phyloP scores from a whole-genome alignment of 768 basidiomycete species.

The Tephrocybe sp. region DNA sequence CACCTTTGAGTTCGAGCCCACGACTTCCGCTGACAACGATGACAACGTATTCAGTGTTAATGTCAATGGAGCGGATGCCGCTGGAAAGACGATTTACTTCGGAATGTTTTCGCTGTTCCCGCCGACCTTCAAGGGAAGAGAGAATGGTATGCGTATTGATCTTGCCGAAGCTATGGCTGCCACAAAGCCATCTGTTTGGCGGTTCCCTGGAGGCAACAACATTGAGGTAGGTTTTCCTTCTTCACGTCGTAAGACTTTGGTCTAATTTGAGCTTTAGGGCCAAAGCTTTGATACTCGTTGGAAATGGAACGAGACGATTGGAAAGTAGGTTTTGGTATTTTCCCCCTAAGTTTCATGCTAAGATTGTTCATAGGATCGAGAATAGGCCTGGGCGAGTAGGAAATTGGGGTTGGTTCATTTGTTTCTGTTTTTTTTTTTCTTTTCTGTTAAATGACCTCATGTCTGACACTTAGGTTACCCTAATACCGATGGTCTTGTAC shows the following conservation, averaged over 20 bases:
- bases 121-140: conserved; percentile 54
- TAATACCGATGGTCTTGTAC: conserved; percentile 50
- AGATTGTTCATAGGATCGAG: conserved; percentile 37
- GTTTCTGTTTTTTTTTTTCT: background rate
- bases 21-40: conserved; percentile 34
- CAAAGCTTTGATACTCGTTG: conserved; percentile 44
- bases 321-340: conserved; percentile 38
- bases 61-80: conserved; percentile 40
- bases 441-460: background rate
- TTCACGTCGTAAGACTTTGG: background rate
- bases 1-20: conserved; percentile 38
- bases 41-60: conserved; percentile 51
- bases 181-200: conserved; percentile 40
- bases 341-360: conserved; percentile 25
- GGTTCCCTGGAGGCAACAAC: conserved; percentile 40
- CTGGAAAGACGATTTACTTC: conserved; percentile 43
- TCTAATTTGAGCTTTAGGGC: conserved; percentile 32
- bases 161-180: conserved; percentile 43
- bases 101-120: conserved; percentile 62
- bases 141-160: conserved; percentile 60
- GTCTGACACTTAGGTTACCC: conserved; percentile 46
- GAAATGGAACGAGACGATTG: conserved; percentile 61
- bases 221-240: conserved; percentile 20
- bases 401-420: conserved; percentile 35
- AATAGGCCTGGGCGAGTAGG: conserved; percentile 27